Percentiles rank a stretch among this genome's conserved stretches.
Conservation (phyloP, 192 early-diverging fungal species). For the Coemansia furcata region DNA sequence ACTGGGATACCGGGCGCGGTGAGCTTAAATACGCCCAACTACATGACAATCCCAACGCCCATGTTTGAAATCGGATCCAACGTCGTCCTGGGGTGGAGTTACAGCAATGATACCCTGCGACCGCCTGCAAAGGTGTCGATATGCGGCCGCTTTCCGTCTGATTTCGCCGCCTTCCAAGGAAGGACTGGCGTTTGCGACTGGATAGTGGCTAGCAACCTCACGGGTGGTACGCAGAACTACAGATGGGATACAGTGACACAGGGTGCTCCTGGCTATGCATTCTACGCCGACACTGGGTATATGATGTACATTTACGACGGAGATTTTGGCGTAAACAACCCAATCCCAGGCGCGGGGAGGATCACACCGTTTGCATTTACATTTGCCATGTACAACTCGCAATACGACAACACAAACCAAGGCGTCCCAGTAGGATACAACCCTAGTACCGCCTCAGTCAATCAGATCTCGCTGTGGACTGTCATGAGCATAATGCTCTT, state of each 20-base stretch:
- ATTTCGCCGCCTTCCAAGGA: not conserved
- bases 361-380: constrained; percentile 26
- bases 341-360: constrained; percentile 30
- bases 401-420: constrained; percentile 43
- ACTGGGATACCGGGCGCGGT: constrained; percentile 35
- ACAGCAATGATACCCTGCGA: constrained; percentile 24
- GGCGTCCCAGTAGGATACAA: constrained; percentile 47
- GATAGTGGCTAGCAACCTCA: constrained; percentile 41
- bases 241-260: constrained; percentile 43
- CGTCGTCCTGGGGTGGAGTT: constrained; percentile 40
- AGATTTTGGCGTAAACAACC: constrained; percentile 28
- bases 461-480: not conserved
- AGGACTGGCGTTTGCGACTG: constrained; percentile 32
- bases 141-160: constrained; percentile 35
- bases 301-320: constrained; percentile 43
- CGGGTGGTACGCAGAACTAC: constrained; percentile 27
- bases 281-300: constrained; percentile 35
- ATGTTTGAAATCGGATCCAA: constrained; percentile 47
- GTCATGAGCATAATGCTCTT: not conserved
- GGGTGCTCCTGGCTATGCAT: constrained; percentile 30
- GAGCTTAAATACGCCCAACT: constrained; percentile 31
- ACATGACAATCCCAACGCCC: constrained; percentile 23
- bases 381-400: constrained; percentile 49
- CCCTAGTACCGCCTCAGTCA: constrained; percentile 18
- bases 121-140: constrained; percentile 39